Evolutionary conservation across 257 asterid genomes (phyloP).

Genomic region (Scutellaria barbata): DNA sequence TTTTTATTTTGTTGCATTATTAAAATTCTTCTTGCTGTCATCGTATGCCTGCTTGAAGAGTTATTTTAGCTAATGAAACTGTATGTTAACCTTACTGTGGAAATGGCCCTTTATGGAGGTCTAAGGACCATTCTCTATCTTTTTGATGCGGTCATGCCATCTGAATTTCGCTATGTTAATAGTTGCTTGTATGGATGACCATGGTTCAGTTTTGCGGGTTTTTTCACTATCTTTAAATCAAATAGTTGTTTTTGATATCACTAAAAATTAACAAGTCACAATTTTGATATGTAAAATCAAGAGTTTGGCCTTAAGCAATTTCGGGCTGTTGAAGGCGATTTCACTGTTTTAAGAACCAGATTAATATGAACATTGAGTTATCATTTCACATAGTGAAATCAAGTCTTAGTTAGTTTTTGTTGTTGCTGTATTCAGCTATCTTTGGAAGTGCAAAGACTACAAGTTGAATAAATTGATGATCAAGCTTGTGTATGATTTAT

Average conservation of each 20-base stretch:
- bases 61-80: neutral
- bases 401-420: too few species aligned
- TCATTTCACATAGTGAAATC: too few species aligned
- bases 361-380: neutral
- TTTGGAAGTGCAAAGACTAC: neutral
- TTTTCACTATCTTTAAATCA: neutral
- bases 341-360: neutral
- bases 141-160: neutral
- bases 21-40: neutral
- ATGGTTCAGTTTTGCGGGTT: neutral
- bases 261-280: neutral
- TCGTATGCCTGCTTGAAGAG: neutral
- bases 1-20: neutral
- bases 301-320: too few species aligned
- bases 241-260: neutral
- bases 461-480: neutral
- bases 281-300: neutral
- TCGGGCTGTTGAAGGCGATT: neutral
- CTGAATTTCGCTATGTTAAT: neutral
- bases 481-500: too few species aligned
- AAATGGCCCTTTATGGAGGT: constrained; percentile 4
- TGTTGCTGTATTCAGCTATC: neutral
- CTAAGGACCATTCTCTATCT: neutral
- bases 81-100: neutral
- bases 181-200: neutral